A percentile compares a stretch with the other conserved stretches of the same genome.
These are phyloP conservation scores for Phytophthora melonis DNA, from an alignment of 352 stramenopile genomes.

Conservation along the genomic window DNA sequence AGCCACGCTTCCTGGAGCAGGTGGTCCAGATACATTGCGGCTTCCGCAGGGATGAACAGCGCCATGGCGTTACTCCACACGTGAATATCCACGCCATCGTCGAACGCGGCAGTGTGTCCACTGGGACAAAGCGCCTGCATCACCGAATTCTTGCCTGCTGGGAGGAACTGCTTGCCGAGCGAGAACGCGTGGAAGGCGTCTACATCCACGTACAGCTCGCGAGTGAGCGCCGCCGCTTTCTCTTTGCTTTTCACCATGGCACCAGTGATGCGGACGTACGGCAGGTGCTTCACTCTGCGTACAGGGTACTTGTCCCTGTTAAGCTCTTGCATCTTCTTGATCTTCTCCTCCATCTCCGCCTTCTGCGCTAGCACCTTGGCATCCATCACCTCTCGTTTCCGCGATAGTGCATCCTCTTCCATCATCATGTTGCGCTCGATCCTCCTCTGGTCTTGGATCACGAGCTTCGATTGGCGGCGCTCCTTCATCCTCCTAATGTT, in stretches of 20 bases:
- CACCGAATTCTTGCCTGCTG: constrained; percentile 54
- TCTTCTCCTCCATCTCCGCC: constrained; percentile 3
- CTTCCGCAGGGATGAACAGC: constrained; percentile 26
- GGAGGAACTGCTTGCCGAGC: constrained; percentile 66
- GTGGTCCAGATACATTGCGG: constrained; percentile 22
- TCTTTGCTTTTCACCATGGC: background rate
- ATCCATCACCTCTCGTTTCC: background rate
- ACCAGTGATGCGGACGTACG: constrained; percentile 31
- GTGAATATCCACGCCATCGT: constrained; percentile 52
- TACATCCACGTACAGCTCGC: constrained; percentile 49
- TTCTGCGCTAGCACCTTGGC: background rate
- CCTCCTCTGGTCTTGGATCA: background rate
- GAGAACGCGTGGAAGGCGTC: constrained; percentile 57
- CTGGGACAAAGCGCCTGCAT: constrained; percentile 59
- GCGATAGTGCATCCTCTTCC: background rate
- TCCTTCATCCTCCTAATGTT: background rate
- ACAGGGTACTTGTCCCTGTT: constrained; percentile 21
- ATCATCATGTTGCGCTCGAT: background rate
- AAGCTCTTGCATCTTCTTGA: background rate
- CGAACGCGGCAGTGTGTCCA: constrained; percentile 40
- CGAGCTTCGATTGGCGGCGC: background rate
- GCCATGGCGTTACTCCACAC: constrained; percentile 59
- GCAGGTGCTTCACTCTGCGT: constrained; percentile 16
- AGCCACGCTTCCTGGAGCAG: constrained; percentile 30
- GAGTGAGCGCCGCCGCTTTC: constrained; percentile 16